Evolutionary conservation across 208 protist genomes (phyloP).

Genomic region (Leishmania mexicana): DNA sequence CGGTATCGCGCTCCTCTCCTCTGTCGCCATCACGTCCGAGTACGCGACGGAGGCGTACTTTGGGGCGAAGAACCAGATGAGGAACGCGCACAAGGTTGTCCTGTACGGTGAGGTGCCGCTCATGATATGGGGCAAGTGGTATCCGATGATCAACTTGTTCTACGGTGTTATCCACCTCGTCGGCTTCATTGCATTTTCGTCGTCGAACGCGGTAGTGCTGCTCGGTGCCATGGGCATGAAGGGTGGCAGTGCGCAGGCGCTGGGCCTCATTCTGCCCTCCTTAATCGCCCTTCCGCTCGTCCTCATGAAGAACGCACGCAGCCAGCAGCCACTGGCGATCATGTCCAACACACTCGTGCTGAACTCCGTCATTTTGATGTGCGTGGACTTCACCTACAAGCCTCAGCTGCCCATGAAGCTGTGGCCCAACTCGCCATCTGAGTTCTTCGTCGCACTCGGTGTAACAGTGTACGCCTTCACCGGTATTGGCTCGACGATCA

Average conservation of each 20-base stretch:
- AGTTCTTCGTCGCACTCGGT: constrained; percentile 58
- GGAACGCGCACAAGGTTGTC: constrained; percentile 39
- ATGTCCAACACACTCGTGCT: constrained; percentile 51
- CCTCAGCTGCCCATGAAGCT: constrained; percentile 30
- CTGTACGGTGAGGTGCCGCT: constrained; percentile 52
- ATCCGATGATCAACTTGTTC: constrained; percentile 55
- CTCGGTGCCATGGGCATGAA: constrained; percentile 51
- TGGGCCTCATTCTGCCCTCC: constrained; percentile 51
- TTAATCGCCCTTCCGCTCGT: constrained; percentile 47
- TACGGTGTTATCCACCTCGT: constrained; percentile 60
- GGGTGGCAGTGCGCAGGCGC: constrained; percentile 35
- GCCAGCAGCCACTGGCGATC: constrained; percentile 47
- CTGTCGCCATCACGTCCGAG: constrained; percentile 48
- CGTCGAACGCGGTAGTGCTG: constrained; percentile 49
- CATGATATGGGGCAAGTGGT: constrained; percentile 49
- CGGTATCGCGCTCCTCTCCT: constrained; percentile 48
- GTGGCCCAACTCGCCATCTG: constrained; percentile 36
- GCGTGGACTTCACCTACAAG: constrained; percentile 50
- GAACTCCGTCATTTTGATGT: constrained; percentile 46
- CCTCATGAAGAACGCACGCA: constrained; percentile 51
- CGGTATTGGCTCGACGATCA: constrained; percentile 44
- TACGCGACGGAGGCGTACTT: constrained; percentile 68
- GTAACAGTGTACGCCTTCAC: constrained; percentile 66
- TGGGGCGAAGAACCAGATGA: constrained; percentile 60
- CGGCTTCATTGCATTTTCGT: constrained; percentile 55